Evolutionary conservation across 225 moss, liverwort and hornwort species (phyloP).

Genomic region (Pleurozium schreberi): DNA sequence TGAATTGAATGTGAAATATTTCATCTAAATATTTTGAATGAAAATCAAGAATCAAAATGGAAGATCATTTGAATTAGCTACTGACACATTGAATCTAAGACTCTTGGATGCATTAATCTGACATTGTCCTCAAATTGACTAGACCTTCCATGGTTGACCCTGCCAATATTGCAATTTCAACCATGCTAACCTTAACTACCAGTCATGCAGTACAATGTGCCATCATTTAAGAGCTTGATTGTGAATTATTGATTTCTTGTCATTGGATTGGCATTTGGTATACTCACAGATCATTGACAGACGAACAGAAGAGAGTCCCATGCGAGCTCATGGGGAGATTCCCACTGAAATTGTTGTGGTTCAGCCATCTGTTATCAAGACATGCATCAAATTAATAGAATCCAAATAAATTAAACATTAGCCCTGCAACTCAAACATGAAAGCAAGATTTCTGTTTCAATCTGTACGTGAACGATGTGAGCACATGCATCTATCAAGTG

Average conservation of each 20-base stretch:
- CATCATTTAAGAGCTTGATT: too few relatives aligned
- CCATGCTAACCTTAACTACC: neutral
- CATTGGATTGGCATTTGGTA: neutral
- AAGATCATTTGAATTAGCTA: neutral
- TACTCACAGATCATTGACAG: accelerated
- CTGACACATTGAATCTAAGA: neutral
- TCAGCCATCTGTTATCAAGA: neutral
- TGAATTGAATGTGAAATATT: neutral
- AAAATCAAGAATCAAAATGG: neutral
- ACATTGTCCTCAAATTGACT: neutral
- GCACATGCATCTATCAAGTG: neutral
- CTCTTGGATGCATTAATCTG: accelerated
- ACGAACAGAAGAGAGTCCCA: neutral
- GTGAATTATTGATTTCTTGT: neutral
- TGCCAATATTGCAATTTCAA: neutral
- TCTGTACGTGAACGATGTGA: neutral
- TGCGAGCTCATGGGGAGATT: neutral
- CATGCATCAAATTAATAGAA: neutral
- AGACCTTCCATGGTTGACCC: neutral
- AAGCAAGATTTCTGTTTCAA: neutral
- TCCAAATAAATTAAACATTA: too few relatives aligned
- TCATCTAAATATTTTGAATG: neutral
- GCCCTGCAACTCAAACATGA: neutral
- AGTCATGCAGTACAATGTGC: too few relatives aligned
- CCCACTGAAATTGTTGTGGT: neutral